Percentiles rank a stretch among this genome's conserved stretches.
These are phyloP conservation scores for Fusarium incarnatum DNA, from an alignment of 2,329 filamentous ascomycete genomes.

Conservation along the genomic window DNA sequence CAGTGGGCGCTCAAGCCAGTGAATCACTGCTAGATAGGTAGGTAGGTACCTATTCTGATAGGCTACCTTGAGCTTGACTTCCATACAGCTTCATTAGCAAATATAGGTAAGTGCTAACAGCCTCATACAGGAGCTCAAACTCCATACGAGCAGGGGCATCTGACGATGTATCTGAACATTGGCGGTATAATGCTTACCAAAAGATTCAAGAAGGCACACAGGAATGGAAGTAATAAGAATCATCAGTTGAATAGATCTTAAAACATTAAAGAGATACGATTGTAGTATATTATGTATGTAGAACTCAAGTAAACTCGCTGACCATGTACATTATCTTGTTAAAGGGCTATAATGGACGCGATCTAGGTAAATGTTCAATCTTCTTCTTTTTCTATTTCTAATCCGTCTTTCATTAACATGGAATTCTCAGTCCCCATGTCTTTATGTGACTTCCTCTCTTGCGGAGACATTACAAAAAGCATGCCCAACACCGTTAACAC, in stretches of 20 bases:
- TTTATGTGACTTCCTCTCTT: constrained; percentile 13
- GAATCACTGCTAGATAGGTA: background rate
- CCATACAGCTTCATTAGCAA: background rate
- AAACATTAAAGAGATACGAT: background rate
- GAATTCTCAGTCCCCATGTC: constrained; percentile 7
- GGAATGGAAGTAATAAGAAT: background rate
- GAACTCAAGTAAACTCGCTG: background rate
- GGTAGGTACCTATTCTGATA: background rate
- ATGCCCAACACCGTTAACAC: constrained; percentile 44
- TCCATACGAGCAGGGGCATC: background rate
- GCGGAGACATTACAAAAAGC: constrained; percentile 20
- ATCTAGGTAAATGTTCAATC: background rate
- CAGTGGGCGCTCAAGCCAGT: background rate
- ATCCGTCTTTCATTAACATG: constrained; percentile 12
- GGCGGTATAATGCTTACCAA: background rate
- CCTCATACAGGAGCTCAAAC: background rate
- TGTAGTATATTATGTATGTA: background rate
- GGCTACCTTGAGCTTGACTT: background rate
- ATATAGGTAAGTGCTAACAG: background rate
- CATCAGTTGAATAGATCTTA: too few relatives aligned
- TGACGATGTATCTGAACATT: background rate
- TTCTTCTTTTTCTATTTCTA: constrained; percentile 21
- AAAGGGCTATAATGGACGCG: background rate
- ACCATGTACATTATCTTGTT: constrained; percentile 3
- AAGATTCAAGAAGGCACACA: too few relatives aligned